A percentile compares a stretch with the other conserved stretches of the same genome.
Evolutionary conservation across 2,329 filamentous ascomycete species (phyloP).

Genomic region (Aspergillus cejpii): DNA sequence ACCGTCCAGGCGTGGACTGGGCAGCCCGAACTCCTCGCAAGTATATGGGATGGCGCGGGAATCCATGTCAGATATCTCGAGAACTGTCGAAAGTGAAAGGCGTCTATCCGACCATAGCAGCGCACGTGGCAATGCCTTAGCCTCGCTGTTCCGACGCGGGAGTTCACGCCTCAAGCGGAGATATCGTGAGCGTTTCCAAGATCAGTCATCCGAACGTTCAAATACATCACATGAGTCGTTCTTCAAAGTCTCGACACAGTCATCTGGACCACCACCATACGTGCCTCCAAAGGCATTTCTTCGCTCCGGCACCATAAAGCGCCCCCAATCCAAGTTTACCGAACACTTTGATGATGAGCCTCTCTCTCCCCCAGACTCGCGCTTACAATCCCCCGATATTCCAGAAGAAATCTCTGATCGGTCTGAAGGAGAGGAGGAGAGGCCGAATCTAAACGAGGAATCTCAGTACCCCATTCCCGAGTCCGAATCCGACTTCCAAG

Average conservation of each 20-base stretch:
- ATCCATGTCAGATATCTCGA: conserved; percentile 49
- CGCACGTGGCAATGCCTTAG: conserved; percentile 50
- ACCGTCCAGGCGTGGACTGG: conserved; percentile 42
- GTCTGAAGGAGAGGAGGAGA: conserved; percentile 8
- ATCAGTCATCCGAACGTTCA: conserved; percentile 69
- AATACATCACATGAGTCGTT: conserved; percentile 90
- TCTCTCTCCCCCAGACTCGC: conserved; percentile 75
- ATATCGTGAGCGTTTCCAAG: conserved; percentile 46
- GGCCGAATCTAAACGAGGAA: conserved; percentile 8
- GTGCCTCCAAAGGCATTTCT: conserved; percentile 39
- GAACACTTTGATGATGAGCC: conserved; percentile 86
- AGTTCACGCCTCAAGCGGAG: conserved; percentile 50
- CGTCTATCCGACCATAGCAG: conserved; percentile 52
- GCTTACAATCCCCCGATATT: conserved; percentile 69
- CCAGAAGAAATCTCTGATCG: conserved; percentile 30
- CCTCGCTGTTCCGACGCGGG: conserved; percentile 68
- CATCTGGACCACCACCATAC: conserved; percentile 40
- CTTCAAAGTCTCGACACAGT: conserved; percentile 49
- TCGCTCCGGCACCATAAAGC: conserved; percentile 57
- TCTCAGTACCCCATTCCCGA: conserved; percentile 21
- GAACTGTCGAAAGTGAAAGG: conserved; percentile 47
- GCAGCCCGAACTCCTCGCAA: conserved; percentile 49
- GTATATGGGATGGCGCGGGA: conserved; percentile 45
- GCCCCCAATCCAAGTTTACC: conserved; percentile 83
- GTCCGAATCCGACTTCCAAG: conserved; percentile 26